Evolutionary conservation across 768 basidiomycete genomes (phyloP).

Genomic region (Serendipita sp.): DNA sequence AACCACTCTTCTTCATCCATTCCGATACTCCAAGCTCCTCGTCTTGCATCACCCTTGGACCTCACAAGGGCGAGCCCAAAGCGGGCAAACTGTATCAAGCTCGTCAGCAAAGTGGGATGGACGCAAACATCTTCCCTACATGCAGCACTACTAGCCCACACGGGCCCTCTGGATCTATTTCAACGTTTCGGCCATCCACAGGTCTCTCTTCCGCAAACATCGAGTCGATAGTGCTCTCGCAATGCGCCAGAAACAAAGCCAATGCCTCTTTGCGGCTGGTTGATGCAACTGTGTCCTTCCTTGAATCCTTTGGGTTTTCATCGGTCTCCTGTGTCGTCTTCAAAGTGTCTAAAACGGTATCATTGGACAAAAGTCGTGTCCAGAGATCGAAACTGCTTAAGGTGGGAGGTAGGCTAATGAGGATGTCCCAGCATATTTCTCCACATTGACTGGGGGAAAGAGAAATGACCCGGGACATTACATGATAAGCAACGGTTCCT

Average conservation of each 20-base stretch:
- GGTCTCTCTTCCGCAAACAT: neutral
- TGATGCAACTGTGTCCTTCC: neutral
- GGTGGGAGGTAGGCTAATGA: neutral
- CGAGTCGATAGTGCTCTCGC: neutral
- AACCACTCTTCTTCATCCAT: conserved; percentile 5
- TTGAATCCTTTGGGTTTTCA: neutral
- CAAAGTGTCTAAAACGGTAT: neutral
- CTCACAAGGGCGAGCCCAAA: neutral
- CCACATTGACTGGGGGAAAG: neutral
- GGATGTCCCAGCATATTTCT: neutral
- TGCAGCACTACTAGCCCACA: neutral
- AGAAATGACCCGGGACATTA: neutral
- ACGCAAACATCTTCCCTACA: neutral
- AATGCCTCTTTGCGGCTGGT: neutral
- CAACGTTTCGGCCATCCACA: neutral
- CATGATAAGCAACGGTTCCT: neutral
- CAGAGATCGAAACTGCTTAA: neutral
- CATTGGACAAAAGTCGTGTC: neutral
- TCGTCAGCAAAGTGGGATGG: neutral
- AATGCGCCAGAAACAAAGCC: neutral
- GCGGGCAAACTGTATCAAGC: neutral
- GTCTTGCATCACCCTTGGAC: neutral
- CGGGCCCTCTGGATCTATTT: neutral
- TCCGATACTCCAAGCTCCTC: neutral
- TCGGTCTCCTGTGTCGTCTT: neutral